These are phyloP conservation scores for Starmera dryadoides DNA, from an alignment of 805 yeast species.

Conservation along the genomic window DNA sequence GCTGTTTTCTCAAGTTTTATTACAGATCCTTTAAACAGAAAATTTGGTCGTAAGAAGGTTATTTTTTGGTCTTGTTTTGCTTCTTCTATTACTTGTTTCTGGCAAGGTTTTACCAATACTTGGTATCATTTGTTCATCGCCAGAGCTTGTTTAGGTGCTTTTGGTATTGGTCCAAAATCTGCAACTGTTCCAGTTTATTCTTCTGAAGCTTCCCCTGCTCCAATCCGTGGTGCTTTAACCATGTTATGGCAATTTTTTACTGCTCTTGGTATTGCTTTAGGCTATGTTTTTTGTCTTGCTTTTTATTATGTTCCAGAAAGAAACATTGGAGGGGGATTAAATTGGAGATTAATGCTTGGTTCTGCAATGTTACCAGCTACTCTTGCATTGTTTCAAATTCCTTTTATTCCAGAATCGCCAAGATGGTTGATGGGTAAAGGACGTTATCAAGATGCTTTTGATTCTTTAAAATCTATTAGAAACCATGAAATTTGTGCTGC, in stretches of 20 bases:
- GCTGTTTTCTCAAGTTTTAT: slow-evolving; percentile 56
- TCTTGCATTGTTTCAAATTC: slow-evolving; percentile 50
- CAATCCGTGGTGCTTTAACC: slow-evolving; percentile 58
- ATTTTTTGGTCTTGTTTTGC: slow-evolving; percentile 57
- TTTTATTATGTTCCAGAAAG: slow-evolving; percentile 44
- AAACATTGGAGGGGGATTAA: slow-evolving; percentile 33
- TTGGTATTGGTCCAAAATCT: slow-evolving; percentile 68
- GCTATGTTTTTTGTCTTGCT: slow-evolving; percentile 58
- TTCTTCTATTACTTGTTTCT: slow-evolving; percentile 55
- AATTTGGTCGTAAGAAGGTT: slow-evolving; percentile 57
- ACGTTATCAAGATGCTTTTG: slow-evolving; percentile 51
- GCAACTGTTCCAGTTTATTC: slow-evolving; percentile 71
- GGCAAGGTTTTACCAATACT: slow-evolving; percentile 54
- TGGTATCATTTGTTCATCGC: slow-evolving; percentile 70
- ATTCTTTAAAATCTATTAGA: slow-evolving; percentile 42
- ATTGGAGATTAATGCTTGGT: slow-evolving; percentile 68
- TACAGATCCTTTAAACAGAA: slow-evolving; percentile 50
- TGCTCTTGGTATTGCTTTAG: slow-evolving; percentile 69
- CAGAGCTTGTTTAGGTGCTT: slow-evolving; percentile 50
- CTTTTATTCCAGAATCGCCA: slow-evolving; percentile 69
- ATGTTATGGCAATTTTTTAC: slow-evolving; percentile 76
- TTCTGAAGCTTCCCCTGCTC: slow-evolving; percentile 58
- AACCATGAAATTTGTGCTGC: slow-evolving; percentile 53
- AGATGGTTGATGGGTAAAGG: slow-evolving; percentile 73
- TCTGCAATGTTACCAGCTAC: slow-evolving; percentile 64